Percentiles rank a stretch among this genome's conserved stretches.
Conservation (phyloP, 768 basidiomycete species). For the Suillus fuscotomentosus region DNA sequence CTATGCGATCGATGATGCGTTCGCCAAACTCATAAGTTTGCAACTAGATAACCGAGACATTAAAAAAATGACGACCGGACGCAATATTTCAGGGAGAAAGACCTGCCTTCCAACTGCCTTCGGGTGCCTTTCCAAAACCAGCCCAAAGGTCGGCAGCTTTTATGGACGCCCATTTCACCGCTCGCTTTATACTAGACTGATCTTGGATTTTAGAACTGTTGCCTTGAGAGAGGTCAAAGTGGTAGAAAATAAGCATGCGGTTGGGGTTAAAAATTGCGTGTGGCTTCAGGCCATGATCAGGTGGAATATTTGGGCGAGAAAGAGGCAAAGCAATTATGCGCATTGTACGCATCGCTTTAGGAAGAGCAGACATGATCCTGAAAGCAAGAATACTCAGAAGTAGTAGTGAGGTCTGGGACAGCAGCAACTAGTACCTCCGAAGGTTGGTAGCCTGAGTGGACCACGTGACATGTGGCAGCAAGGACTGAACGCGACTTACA, state of each 20-base stretch:
- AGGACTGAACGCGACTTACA: not conserved
- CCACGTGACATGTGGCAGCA: not conserved
- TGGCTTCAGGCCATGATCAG: conserved; percentile 9
- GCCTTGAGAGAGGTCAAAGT: conserved; percentile 31
- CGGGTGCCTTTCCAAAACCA: conserved; percentile 60
- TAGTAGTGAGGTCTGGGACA: too few species aligned
- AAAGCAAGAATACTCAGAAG: too few species aligned
- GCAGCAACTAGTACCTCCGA: too few species aligned
- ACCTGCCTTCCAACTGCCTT: conserved; percentile 73
- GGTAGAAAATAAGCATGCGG: conserved; percentile 41
- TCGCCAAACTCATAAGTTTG: conserved; percentile 64
- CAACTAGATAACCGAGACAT: conserved; percentile 39
- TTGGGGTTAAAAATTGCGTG: conserved; percentile 11
- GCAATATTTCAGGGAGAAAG: conserved; percentile 1
- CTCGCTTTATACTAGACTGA: conserved; percentile 12
- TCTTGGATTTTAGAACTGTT: conserved; percentile 39
- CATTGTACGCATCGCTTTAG: conserved; percentile 28
- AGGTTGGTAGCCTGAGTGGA: not conserved
- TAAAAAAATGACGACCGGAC: not conserved
- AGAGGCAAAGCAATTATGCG: conserved; percentile 51
- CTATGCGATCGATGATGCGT: conserved; percentile 65
- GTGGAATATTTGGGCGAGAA: conserved; percentile 19
- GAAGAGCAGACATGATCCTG: conserved; percentile 13
- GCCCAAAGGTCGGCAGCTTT: conserved; percentile 64
- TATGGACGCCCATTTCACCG: conserved; percentile 45